Percentiles rank a stretch among this genome's conserved stretches.
phyloP scores from a whole-genome alignment of 2,329 filamentous ascomycete genomes.

The Xylariaceae sp. region DNA sequence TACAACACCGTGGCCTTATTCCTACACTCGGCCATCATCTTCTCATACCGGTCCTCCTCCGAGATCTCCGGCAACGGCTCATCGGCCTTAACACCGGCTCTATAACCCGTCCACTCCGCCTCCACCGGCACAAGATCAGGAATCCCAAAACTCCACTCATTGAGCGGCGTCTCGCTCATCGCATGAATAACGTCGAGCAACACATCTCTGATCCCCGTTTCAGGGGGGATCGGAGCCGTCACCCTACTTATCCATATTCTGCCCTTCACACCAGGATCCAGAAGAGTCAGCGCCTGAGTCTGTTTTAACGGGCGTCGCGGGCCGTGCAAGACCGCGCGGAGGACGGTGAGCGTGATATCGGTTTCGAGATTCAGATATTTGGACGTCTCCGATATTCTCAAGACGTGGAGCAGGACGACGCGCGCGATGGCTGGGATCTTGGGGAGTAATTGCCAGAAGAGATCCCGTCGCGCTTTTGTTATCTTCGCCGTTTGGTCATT shows the following conservation, averaged over 20 bases:
- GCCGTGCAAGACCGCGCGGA: conserved; percentile 61
- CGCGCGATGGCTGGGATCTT: conserved; percentile 60
- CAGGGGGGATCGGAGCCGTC: conserved; percentile 56
- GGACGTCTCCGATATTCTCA: conserved; percentile 65
- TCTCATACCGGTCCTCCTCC: conserved; percentile 61
- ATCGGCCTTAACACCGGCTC: conserved; percentile 48
- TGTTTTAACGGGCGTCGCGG: conserved; percentile 51
- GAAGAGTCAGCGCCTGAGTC: conserved; percentile 48
- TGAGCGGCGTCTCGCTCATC: conserved; percentile 38
- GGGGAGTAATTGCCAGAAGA: conserved; percentile 40
- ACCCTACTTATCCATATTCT: conserved; percentile 77
- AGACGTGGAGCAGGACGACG: conserved; percentile 57
- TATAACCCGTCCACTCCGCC: conserved; percentile 73
- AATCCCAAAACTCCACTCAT: conserved; percentile 31
- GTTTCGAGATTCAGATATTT: conserved; percentile 76
- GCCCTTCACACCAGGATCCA: conserved; percentile 58
- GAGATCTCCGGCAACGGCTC: conserved; percentile 52
- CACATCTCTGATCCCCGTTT: conserved; percentile 51
- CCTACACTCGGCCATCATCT: conserved; percentile 65
- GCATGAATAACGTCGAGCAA: conserved; percentile 56
- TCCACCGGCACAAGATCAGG: conserved; percentile 57
- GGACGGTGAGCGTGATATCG: conserved; percentile 64
- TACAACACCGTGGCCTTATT: conserved; percentile 64
- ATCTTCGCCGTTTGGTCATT: conserved; percentile 8
- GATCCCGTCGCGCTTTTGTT: conserved; percentile 17